Evolutionary conservation across 1,139 yeast species (phyloP), one percentile per base, ranked within the genome.

Genomic region (Debaryomyces fabryi): DNA sequence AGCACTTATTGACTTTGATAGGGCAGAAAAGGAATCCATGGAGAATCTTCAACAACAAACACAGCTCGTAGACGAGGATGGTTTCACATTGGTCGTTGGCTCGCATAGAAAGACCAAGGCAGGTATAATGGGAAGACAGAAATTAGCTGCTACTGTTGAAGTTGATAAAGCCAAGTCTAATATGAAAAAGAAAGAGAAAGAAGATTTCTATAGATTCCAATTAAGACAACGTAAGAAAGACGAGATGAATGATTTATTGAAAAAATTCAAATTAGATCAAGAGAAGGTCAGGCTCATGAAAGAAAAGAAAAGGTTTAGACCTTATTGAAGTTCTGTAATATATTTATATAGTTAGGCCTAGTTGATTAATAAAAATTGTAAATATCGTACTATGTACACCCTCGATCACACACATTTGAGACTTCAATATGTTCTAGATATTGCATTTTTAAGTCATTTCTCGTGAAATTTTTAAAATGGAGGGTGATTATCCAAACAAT

Each of bases 201-300:
- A 81, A 56, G 98, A 95, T 69, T 93, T 95, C 75, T 95, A 95
- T 74, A 80, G 97, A 59, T 95, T 92, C 82, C 99, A 95, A 72
- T 81, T 93, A 58, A 84, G 99, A 68, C 96, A 95, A 64, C 82
- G 83, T 64, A 93, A 92, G 79, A 93, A 93, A 76, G 83, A 81
- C 55, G 97, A 92, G 67, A 90, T 93, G 89, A 89, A 89, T 64
- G 91, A 88, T 46, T 74, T 95, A 63, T 75, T 93, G 62, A 76
- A 72, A 52, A 88, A 91, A 66, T 95, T 91, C 71, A 90, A 88
- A 64, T 84, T 86, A 53, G 99, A 95, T 68, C 97, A 93, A 72
- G 93, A 86, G 59, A 84, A 85, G 67, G 89, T 95, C 46, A 79
- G 80, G 58, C 71, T 79, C 54, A 83, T 93, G 85, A 88, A 80